Conservation (phyloP, 768 basidiomycete genomes). For the Chiua virens region DNA sequence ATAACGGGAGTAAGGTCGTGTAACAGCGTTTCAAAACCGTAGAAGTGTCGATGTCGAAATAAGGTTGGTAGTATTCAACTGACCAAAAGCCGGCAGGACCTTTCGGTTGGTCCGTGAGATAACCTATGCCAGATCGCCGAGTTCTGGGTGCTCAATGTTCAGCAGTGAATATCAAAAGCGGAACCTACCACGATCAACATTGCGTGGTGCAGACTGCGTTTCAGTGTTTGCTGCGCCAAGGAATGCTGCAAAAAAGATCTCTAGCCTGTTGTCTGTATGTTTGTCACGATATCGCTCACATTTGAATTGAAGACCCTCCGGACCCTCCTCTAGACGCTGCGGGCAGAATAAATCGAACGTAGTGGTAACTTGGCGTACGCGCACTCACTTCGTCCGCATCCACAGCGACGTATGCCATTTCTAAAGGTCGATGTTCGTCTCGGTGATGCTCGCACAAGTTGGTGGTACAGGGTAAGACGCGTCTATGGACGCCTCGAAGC, state of each 20-base stretch:
- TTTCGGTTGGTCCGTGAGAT: slow-evolving; percentile 57
- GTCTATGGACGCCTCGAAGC: neutral
- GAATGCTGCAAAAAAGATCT: slow-evolving; percentile 45
- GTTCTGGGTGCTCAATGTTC: neutral
- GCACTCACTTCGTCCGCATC: slow-evolving; percentile 65
- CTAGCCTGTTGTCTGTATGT: neutral
- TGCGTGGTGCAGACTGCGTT: slow-evolving; percentile 30
- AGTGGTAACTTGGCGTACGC: neutral
- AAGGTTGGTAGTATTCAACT: slow-evolving; percentile 82
- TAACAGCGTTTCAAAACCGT: slow-evolving; percentile 76
- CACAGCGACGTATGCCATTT: slow-evolving; percentile 72
- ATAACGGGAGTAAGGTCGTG: slow-evolving; percentile 73
- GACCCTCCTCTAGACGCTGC: slow-evolving; percentile 63
- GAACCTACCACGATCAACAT: slow-evolving; percentile 51
- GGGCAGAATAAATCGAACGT: slow-evolving; percentile 1
- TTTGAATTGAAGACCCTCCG: slow-evolving; percentile 72
- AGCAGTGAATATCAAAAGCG: neutral
- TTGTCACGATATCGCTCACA: slow-evolving; percentile 38
- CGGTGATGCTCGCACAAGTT: neutral
- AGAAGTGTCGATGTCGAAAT: slow-evolving; percentile 86
- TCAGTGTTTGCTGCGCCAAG: slow-evolving; percentile 38
- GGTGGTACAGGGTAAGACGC: neutral
- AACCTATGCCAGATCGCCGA: slow-evolving; percentile 45
- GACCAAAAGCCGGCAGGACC: slow-evolving; percentile 68
- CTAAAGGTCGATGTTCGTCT: neutral